These are phyloP conservation scores for Aspergillus bertholletiae DNA, from an alignment of 495 filamentous ascomycete species.

Conservation along the genomic window DNA sequence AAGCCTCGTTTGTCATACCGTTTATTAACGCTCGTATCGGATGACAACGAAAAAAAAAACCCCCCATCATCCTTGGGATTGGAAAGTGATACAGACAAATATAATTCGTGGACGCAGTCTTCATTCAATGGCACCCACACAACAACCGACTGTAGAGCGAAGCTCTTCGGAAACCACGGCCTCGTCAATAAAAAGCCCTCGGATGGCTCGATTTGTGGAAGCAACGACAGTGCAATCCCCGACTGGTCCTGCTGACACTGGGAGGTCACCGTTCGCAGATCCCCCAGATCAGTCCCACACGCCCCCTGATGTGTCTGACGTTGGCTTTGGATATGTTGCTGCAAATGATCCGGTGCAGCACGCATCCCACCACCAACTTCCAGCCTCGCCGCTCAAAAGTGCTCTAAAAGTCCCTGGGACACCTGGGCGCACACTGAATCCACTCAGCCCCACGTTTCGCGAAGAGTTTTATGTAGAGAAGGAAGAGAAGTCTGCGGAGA, in stretches of 20 bases:
- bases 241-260: conserved; percentile 52
- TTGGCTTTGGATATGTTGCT: conserved; percentile 88
- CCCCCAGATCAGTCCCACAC: conserved; percentile 46
- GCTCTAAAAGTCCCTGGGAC: conserved; percentile 83
- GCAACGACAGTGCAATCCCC: conserved; percentile 86
- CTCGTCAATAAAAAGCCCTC: conserved; percentile 70
- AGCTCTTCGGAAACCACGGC: conserved; percentile 41
- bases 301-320: conserved; percentile 64
- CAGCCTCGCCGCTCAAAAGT: conserved; percentile 75
- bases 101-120: conserved; percentile 29
- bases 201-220: conserved; percentile 86
- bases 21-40: conserved; percentile 25
- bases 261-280: conserved; percentile 65
- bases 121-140: conserved; percentile 26
- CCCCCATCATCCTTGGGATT: conserved; percentile 28
- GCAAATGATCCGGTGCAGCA: conserved; percentile 52
- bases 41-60: conserved; percentile 26
- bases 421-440: conserved; percentile 58
- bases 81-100: conserved; percentile 32
- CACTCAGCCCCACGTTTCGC: conserved; percentile 82
- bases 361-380: conserved; percentile 53
- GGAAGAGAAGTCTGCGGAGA: conserved; percentile 71
- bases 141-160: conserved; percentile 22
- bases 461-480: conserved; percentile 83
- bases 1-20: conserved; percentile 3